Base-by-base conservation (phyloP, 352 stramenopile genomes). In the Blastocystis sp. region DNA sequence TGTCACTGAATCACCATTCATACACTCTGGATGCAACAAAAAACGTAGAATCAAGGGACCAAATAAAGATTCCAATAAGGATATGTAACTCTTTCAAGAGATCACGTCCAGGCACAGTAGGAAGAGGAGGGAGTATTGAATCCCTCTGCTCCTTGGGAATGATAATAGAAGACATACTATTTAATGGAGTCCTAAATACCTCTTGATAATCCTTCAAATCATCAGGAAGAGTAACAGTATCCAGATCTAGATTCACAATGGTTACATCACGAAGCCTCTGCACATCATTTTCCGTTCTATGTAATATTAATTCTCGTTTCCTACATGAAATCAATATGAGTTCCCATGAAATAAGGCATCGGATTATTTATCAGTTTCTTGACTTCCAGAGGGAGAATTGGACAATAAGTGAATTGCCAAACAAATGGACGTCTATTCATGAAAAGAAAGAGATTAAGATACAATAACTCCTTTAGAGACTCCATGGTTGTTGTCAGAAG, bases 321-420 rank as follows among this genome's bases (percentile, higher is more conserved):
- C 24, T 84, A 84, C 73, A 84, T 22, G 24, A 53, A 53, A 9
- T 15, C 15, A 19, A 4, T 66, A 24, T 58, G 11, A 19, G 44
- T 64, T 33, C 73, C 73, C 73, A 84, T 84, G 11, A 84, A 48
- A 17, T 84, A 84, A 57, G 73, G 73, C 73, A 84, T 84, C 0
- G 73, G 73, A 30, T 56, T 84, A 57, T 84, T 66, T 37, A 84
- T 84, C 44, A 84, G 59, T 15, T 51, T 42, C 73, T 68, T 84
- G 42, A 84, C 59, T 3, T 5, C 42, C 1, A n/a, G 13, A 15
- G 73, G 27, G 15, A 84, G 56, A 7, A 84, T 42, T 1, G 73
- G 73, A 56, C 73, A 84, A 35, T 84, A 84, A 13, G 73, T 84
- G 73, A 69, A 69, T 3, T 33, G 37, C 73, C 73, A 84, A 33